Conservation (phyloP, 2,329 filamentous ascomycete species). For the Alternaria tenuissima region DNA sequence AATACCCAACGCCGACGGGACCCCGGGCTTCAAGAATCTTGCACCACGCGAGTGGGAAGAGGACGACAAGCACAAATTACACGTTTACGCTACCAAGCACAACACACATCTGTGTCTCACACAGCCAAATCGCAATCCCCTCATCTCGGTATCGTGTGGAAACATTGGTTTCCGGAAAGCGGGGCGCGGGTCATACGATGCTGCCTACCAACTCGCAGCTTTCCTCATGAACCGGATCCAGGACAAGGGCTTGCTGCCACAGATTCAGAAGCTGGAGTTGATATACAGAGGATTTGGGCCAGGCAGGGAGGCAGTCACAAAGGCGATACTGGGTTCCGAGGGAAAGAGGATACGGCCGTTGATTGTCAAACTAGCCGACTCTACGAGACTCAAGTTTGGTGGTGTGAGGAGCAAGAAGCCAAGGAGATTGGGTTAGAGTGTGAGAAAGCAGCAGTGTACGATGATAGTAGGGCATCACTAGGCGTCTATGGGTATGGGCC, state of each 20-base stretch:
- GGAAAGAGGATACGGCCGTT: slow-evolving; percentile 77
- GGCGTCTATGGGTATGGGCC: no score
- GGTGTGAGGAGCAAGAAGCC: slow-evolving; percentile 85
- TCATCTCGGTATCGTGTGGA: slow-evolving; percentile 82
- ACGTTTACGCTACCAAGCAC: slow-evolving; percentile 88
- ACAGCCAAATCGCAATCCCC: slow-evolving; percentile 77
- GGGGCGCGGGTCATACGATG: slow-evolving; percentile 83
- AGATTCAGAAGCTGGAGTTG: slow-evolving; percentile 81
- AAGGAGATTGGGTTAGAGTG: slow-evolving; percentile 74
- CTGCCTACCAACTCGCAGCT: slow-evolving; percentile 86
- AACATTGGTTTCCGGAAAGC: slow-evolving; percentile 92
- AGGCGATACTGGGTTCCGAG: slow-evolving; percentile 87
- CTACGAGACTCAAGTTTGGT: slow-evolving; percentile 93
- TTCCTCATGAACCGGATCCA: slow-evolving; percentile 86
- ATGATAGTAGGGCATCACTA: not conserved
- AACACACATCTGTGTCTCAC: slow-evolving; percentile 95
- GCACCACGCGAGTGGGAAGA: slow-evolving; percentile 39
- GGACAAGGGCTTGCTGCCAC: slow-evolving; percentile 77
- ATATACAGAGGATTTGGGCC: slow-evolving; percentile 84
- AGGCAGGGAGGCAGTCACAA: slow-evolving; percentile 87
- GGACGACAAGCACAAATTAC: slow-evolving; percentile 79
- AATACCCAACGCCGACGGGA: slow-evolving; percentile 23
- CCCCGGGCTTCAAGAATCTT: slow-evolving; percentile 23
- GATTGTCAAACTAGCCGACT: slow-evolving; percentile 82
- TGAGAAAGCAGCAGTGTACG: not conserved